These are phyloP conservation scores for Tulasnella sp. DNA, from an alignment of 768 basidiomycete genomes.

Conservation along the genomic window DNA sequence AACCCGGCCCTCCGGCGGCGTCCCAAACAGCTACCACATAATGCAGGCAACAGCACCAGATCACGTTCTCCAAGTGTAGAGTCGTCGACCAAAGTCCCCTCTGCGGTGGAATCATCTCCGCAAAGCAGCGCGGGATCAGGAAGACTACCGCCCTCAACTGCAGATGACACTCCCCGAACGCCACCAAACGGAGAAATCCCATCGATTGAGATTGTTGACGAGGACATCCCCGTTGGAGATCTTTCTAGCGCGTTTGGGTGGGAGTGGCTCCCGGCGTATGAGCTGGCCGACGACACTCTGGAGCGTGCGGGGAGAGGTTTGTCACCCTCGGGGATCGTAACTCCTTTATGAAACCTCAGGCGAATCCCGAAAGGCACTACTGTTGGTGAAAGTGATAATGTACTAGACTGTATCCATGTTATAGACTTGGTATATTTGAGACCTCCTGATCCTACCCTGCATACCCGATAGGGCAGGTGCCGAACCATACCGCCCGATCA, in stretches of 20 bases:
- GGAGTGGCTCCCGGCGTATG: slow-evolving; percentile 64
- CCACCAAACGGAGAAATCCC: not conserved
- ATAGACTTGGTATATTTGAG: too few species aligned
- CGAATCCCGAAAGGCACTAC: too few species aligned
- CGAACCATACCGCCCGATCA: too few species aligned
- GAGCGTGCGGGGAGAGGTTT: slow-evolving; percentile 39
- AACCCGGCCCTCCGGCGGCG: slow-evolving; percentile 60
- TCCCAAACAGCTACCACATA: not conserved
- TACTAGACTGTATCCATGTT: too few species aligned
- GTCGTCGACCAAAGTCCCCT: not conserved
- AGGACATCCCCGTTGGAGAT: slow-evolving; percentile 18
- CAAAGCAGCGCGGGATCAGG: not conserved
- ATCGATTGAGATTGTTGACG: not conserved
- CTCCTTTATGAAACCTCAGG: not conserved
- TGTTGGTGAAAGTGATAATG: too few species aligned
- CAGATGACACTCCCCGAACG: not conserved
- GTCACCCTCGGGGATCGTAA: not conserved
- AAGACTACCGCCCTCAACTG: not conserved
- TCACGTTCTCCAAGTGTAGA: not conserved
- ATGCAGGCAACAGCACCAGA: not conserved
- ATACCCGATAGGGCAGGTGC: too few species aligned
- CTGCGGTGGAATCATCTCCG: not conserved
- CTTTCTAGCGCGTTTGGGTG: slow-evolving; percentile 14
- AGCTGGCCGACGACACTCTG: slow-evolving; percentile 56
- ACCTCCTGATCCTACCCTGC: too few species aligned